Base-by-base conservation (phyloP, 2,329 filamentous ascomycete genomes). In the Westerdykella ornata region DNA sequence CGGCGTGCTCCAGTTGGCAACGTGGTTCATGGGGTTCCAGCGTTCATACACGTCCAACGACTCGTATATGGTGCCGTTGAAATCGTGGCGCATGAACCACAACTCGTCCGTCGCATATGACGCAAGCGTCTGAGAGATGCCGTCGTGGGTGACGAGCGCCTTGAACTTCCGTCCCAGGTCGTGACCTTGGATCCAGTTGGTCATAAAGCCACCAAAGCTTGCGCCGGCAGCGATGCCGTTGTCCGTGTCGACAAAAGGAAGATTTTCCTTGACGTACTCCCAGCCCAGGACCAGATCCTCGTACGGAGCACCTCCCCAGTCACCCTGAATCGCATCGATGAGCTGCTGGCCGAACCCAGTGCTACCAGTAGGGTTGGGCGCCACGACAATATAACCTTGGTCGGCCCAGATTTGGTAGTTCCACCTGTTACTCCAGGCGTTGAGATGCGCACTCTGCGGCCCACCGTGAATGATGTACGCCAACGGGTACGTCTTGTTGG, bases 261-360 rank as follows among this genome's bases (percentile, higher is more conserved):
- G 63, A 42, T 83, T 73, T 32, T 77, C 68, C 48, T 77, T 75
- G 34, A 94, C 74, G 61, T 88, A 80, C 53, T 90, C 82, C 63
- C 88, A 88, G 44, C 80, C 82, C 49, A 83, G 82, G 30, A 87
- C 85, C 13, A 96, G 72, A 59, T 96, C 89, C 6, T 84, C 67
- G 63, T 94, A 96, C 0, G 89, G 89, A 42, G 77, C 75, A n/a
- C 85, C 84, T 48, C 88, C 89, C 89, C 89, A 95, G 45, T 92
- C 74, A 41, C 80, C 75, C 38, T 78, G 73, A 56, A 95, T 94
- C 0, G 79, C 82, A 57, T 94, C 81, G 33, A 80, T 81, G 38
- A 90, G 75, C 29, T 77, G 74, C 67, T 90, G 83, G 13, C 88
- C 88, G 53, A 88, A 94, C 1, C 87, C 84, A n/a, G 85, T 88